These are phyloP conservation scores for Aspergillus calidoustus DNA, from an alignment of 2,329 filamentous ascomycete genomes.

Conservation along the genomic window DNA sequence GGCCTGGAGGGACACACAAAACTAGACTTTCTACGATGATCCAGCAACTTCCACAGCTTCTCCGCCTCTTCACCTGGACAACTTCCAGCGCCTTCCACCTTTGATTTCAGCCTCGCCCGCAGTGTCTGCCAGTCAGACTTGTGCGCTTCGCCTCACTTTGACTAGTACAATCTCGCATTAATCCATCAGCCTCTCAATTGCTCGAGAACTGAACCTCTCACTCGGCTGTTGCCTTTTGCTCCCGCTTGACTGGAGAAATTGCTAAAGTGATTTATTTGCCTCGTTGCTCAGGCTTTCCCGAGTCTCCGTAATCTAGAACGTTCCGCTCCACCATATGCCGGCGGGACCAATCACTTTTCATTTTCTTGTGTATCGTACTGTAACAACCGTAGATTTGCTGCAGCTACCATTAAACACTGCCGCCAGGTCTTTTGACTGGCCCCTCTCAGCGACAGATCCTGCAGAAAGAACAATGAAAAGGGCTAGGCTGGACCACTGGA, in stretches of 20 bases:
- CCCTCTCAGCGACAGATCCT: neutral
- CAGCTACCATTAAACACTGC: neutral
- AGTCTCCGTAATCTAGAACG: conserved; percentile 34
- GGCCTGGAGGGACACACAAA: conserved; percentile 17
- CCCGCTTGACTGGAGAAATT: neutral
- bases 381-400: neutral
- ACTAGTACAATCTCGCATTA: neutral
- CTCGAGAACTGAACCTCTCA: neutral
- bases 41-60: conserved; percentile 43
- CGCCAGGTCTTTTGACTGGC: neutral
- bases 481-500: neutral
- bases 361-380: conserved; percentile 8
- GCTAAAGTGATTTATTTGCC: neutral
- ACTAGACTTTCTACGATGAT: conserved; percentile 41
- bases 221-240: neutral
- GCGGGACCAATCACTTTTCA: conserved; percentile 22
- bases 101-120: conserved; percentile 15
- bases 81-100: conserved; percentile 23
- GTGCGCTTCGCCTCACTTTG: conserved; percentile 1
- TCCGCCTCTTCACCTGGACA: conserved; percentile 10
- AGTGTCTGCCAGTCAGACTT: neutral
- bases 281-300: conserved; percentile 23
- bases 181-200: neutral
- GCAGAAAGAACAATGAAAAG: neutral
- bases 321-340: conserved; percentile 32